phyloP scores from a whole-genome alignment of 2,329 filamentous ascomycete genomes.

The Incumbomyces lentus region DNA sequence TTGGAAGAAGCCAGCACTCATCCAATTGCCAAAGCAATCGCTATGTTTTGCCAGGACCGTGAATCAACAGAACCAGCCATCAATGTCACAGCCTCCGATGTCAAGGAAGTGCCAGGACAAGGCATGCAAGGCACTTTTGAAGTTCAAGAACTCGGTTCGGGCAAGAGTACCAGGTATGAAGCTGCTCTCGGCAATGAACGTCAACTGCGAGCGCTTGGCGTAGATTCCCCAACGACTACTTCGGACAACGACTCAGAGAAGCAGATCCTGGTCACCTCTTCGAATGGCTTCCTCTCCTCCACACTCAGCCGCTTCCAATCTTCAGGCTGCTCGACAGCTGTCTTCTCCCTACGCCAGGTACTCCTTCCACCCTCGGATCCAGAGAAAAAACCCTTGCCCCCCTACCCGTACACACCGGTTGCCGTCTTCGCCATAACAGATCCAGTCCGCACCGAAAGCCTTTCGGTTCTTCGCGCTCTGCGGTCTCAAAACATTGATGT shows the following conservation, averaged over 20 bases:
- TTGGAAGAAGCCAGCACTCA: constrained; percentile 52
- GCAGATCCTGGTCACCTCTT: constrained; percentile 18
- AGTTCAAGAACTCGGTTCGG: constrained; percentile 19
- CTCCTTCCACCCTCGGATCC: background rate
- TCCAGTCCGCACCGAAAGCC: constrained; percentile 64
- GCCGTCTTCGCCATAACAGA: constrained; percentile 70
- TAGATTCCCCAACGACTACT: background rate
- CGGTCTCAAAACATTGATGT: constrained; percentile 54
- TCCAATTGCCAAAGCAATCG: constrained; percentile 47
- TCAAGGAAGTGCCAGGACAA: constrained; percentile 48
- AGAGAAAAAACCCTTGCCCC: background rate
- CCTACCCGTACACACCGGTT: constrained; percentile 39
- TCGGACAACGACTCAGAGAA: constrained; percentile 9
- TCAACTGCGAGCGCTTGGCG: constrained; percentile 29
- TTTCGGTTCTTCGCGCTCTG: constrained; percentile 53
- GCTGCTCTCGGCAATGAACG: constrained; percentile 50
- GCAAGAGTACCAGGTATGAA: constrained; percentile 28
- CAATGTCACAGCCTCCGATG: constrained; percentile 26
- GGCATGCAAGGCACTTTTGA: constrained; percentile 46
- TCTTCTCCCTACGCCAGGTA: constrained; percentile 30
- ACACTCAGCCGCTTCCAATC: constrained; percentile 31
- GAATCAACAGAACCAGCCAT: constrained; percentile 9
- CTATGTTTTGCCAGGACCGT: constrained; percentile 34
- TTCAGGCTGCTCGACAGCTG: constrained; percentile 34
- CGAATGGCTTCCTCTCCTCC: constrained; percentile 26